Conservation (phyloP, 192 early-diverging fungal species). For the Linnemannia zychae region DNA sequence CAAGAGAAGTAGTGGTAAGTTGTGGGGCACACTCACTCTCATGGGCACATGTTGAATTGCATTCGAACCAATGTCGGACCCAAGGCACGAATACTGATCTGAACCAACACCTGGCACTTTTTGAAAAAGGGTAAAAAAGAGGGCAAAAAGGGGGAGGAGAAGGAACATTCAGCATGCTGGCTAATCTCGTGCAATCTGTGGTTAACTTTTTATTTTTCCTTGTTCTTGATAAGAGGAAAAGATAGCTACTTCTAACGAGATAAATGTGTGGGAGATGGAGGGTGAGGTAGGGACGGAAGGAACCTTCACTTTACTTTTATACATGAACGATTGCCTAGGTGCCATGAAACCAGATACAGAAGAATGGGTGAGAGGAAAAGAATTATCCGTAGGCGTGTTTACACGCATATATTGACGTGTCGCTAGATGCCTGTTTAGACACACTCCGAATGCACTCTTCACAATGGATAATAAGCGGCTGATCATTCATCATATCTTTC, state of each 20-base stretch:
- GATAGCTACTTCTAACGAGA: background rate
- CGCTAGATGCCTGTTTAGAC: too few relatives aligned
- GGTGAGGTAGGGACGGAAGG: too few relatives aligned
- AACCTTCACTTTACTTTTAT: too few relatives aligned
- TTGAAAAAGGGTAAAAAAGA: too few relatives aligned
- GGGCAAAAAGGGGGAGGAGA: background rate
- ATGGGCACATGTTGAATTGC: background rate
- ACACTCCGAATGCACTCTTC: too few relatives aligned
- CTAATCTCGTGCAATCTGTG: background rate
- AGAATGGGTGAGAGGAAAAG: too few relatives aligned
- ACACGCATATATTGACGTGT: too few relatives aligned
- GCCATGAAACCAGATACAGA: too few relatives aligned
- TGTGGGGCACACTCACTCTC: background rate
- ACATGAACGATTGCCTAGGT: too few relatives aligned
- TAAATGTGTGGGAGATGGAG: background rate
- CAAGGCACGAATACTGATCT: slow-evolving; percentile 41
- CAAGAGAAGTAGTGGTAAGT: background rate
- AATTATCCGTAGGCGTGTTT: too few relatives aligned
- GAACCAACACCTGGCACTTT: slow-evolving; percentile 46
- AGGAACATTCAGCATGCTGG: background rate
- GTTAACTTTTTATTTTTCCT: background rate
- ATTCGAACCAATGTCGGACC: background rate
- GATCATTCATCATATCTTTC: background rate
- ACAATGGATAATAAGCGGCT: too few relatives aligned
- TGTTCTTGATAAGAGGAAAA: background rate